These are phyloP conservation scores for Fusarium sp. DNA, from an alignment of 2,329 filamentous ascomycete genomes.

Conservation along the genomic window DNA sequence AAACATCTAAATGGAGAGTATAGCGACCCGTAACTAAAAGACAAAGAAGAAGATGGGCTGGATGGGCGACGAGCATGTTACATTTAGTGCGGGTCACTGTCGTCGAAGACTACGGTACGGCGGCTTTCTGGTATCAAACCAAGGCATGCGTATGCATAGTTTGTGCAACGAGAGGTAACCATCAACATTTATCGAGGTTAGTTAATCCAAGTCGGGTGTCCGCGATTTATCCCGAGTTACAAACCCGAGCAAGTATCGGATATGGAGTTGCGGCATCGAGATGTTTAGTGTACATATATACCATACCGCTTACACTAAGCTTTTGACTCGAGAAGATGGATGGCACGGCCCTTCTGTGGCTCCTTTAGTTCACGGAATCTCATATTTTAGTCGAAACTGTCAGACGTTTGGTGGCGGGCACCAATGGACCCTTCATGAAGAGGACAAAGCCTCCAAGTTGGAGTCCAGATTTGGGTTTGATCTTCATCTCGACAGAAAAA, in stretches of 20 bases:
- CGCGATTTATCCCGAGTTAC: neutral
- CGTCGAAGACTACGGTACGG: neutral
- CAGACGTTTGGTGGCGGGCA: slow-evolving; percentile 15
- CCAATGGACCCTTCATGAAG: slow-evolving; percentile 23
- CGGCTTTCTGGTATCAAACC: neutral
- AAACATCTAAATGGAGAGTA: slow-evolving; percentile 10
- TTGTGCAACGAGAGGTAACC: neutral
- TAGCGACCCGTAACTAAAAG: neutral
- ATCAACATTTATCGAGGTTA: neutral
- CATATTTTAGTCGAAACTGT: slow-evolving; percentile 26
- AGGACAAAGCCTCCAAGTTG: slow-evolving; percentile 10
- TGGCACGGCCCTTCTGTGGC: slow-evolving; percentile 25
- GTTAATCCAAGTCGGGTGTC: neutral
- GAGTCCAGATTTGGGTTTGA: slow-evolving; percentile 30
- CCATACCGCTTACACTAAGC: slow-evolving; percentile 8
- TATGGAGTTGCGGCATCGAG: neutral
- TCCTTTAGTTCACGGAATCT: slow-evolving; percentile 7
- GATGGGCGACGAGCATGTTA: slow-evolving; percentile 2
- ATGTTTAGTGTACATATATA: neutral
- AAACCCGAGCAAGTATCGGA: neutral
- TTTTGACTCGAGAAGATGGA: slow-evolving; percentile 8
- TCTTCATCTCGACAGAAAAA: slow-evolving; percentile 33
- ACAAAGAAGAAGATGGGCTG: too few relatives aligned
- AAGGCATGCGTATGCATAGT: neutral
- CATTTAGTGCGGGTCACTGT: slow-evolving; percentile 1